Evolutionary conservation across 352 stramenopile species (phyloP).

Genomic region (Phytophthora megakarya): DNA sequence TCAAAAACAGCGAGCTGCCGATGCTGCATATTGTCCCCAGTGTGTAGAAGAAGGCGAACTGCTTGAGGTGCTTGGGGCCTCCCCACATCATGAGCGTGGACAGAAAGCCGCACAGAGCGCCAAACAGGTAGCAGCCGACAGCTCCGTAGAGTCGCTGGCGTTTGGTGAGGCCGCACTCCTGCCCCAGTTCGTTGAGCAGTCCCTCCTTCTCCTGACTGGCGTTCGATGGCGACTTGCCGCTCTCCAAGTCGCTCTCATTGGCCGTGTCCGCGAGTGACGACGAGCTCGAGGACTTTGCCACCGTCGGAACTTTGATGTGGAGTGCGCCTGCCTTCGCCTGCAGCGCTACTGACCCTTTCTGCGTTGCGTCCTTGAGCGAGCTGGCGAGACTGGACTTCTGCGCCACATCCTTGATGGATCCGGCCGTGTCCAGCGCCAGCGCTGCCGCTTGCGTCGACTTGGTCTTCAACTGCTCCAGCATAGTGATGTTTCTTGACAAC

Average conservation of each 20-base stretch:
- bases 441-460: constrained; percentile 65
- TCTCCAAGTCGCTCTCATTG: constrained; percentile 51
- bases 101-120: constrained; percentile 74
- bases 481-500: constrained; percentile 39
- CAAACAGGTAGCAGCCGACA: constrained; percentile 72
- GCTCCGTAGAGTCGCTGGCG: constrained; percentile 80
- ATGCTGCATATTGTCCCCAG: constrained; percentile 82
- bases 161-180: constrained; percentile 81
- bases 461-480: constrained; percentile 66
- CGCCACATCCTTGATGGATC: constrained; percentile 53
- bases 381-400: constrained; percentile 33
- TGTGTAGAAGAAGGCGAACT: constrained; percentile 89
- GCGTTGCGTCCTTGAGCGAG: constrained; percentile 50
- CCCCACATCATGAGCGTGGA: constrained; percentile 85
- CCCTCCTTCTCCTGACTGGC: constrained; percentile 75
- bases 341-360: constrained; percentile 54
- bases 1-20: constrained; percentile 79
- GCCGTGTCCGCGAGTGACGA: constrained; percentile 28
- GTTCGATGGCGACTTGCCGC: constrained; percentile 28
- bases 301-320: constrained; percentile 51
- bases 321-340: constrained; percentile 64
- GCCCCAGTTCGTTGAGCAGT: constrained; percentile 65
- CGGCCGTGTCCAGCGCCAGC: constrained; percentile 58
- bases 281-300: constrained; percentile 35
- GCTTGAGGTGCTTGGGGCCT: constrained; percentile 77